A percentile compares a stretch with the other conserved stretches of the same genome.
Conservation (phyloP, 495 filamentous ascomycete genomes). For the Penicillium crystallinum region DNA sequence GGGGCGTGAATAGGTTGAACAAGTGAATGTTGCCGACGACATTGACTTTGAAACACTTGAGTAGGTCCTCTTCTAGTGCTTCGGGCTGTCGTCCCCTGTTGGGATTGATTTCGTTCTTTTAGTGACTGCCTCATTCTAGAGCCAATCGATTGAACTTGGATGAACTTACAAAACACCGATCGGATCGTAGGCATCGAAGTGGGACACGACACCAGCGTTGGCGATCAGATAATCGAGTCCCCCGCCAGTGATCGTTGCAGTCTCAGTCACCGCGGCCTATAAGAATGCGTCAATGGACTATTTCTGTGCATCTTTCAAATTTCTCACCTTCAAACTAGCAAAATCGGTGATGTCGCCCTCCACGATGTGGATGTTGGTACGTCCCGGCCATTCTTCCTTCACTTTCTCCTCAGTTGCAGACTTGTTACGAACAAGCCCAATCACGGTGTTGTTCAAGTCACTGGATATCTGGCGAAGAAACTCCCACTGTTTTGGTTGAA, state of each 20-base stretch:
- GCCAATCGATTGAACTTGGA: too few relatives aligned
- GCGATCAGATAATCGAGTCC: background rate
- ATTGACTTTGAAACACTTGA: slow-evolving; percentile 9
- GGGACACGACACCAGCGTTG: background rate
- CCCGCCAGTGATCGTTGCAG: background rate
- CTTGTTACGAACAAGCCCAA: slow-evolving; percentile 43
- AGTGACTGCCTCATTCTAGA: too few relatives aligned
- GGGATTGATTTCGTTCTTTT: too few relatives aligned
- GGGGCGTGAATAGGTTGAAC: slow-evolving; percentile 40
- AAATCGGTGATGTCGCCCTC: slow-evolving; percentile 33
- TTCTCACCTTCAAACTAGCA: slow-evolving; percentile 18
- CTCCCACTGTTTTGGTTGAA: background rate
- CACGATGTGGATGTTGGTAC: slow-evolving; percentile 43
- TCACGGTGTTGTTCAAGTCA: slow-evolving; percentile 33
- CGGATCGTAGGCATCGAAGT: background rate
- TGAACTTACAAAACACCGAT: background rate
- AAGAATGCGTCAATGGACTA: too few relatives aligned
- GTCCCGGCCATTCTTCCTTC: background rate
- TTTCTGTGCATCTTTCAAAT: too few relatives aligned
- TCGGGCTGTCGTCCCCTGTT: background rate
- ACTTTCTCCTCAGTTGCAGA: slow-evolving; percentile 22
- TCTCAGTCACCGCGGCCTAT: background rate
- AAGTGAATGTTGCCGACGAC: slow-evolving; percentile 15
- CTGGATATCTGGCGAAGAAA: slow-evolving; percentile 28
- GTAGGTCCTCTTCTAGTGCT: background rate